Evolutionary conservation across 306 rosid species (phyloP).

Genomic region (Rosa lucieae): DNA sequence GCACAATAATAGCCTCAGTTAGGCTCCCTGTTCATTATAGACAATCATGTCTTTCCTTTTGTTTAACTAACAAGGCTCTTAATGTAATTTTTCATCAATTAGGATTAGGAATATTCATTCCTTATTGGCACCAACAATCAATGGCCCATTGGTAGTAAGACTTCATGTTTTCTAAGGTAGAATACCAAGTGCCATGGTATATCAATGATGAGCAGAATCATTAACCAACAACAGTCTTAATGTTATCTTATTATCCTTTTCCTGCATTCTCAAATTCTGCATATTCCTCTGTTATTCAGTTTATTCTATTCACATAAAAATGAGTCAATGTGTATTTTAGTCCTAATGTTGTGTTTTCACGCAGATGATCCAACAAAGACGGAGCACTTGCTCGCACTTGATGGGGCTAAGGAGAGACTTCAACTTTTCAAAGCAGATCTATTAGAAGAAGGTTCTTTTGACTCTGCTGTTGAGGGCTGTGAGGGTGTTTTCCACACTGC

Average conservation of each 20-base stretch:
- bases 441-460: constrained; percentile 43
- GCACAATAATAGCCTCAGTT: neutral
- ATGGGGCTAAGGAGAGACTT: constrained; percentile 50
- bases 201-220: neutral
- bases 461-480: constrained; percentile 39
- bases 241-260: neutral
- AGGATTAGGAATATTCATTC: neutral
- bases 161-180: neutral
- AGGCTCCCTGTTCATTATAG: neutral
- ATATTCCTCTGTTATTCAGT: neutral
- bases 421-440: constrained; percentile 40
- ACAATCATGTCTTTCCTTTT: neutral
- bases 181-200: neutral
- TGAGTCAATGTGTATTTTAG: neutral
- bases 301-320: neutral
- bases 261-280: neutral
- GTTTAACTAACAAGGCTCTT: neutral
- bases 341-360: neutral
- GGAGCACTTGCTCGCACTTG: constrained; percentile 33
- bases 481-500: constrained; percentile 47
- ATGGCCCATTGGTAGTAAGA: neutral
- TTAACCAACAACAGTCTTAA: neutral
- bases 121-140: neutral
- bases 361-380: constrained; percentile 36
- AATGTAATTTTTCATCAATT: neutral